These are phyloP conservation scores for Linum usitatissimum DNA, from an alignment of 345 rosid species.

Conservation along the genomic window DNA sequence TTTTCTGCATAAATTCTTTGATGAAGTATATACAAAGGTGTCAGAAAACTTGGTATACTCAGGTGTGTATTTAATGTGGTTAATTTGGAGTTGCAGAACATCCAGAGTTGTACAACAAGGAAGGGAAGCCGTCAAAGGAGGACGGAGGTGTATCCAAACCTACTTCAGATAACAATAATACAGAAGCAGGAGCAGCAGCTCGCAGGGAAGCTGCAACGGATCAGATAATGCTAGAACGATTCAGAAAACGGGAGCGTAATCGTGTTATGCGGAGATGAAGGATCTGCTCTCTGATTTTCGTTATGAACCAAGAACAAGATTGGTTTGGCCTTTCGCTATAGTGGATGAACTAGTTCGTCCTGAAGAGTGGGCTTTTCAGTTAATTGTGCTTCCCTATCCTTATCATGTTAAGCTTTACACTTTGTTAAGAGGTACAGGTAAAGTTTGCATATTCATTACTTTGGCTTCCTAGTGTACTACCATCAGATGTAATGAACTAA, in stretches of 20 bases:
- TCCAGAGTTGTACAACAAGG: constrained; percentile 93
- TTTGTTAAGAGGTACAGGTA: too few relatives aligned
- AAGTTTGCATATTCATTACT: too few relatives aligned
- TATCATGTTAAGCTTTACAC: too few relatives aligned
- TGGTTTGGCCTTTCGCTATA: too few relatives aligned
- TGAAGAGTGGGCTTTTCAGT: too few relatives aligned
- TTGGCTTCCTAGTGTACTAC: too few relatives aligned
- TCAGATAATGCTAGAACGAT: constrained; percentile 77
- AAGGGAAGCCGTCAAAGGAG: constrained; percentile 33
- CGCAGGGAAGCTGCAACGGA: constrained; percentile 96
- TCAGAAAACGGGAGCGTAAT: constrained; percentile 90
- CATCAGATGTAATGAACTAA: too few relatives aligned
- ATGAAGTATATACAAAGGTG: too few relatives aligned
- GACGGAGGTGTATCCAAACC: constrained; percentile 43
- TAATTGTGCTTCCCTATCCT: too few relatives aligned
- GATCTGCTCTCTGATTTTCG: neutral
- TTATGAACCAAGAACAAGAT: too few relatives aligned
- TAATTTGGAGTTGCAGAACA: constrained; percentile 42
- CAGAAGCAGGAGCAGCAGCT: constrained; percentile 26
- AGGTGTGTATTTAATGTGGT: neutral
- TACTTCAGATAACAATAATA: constrained; percentile 33
- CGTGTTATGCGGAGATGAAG: constrained; percentile 76
- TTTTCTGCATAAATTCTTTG: too few relatives aligned
- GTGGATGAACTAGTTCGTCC: too few relatives aligned
- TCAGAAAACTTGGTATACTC: neutral